These are phyloP conservation scores for Friedmanniomyces simplex DNA, from an alignment of 495 filamentous ascomycete genomes.

Conservation along the genomic window DNA sequence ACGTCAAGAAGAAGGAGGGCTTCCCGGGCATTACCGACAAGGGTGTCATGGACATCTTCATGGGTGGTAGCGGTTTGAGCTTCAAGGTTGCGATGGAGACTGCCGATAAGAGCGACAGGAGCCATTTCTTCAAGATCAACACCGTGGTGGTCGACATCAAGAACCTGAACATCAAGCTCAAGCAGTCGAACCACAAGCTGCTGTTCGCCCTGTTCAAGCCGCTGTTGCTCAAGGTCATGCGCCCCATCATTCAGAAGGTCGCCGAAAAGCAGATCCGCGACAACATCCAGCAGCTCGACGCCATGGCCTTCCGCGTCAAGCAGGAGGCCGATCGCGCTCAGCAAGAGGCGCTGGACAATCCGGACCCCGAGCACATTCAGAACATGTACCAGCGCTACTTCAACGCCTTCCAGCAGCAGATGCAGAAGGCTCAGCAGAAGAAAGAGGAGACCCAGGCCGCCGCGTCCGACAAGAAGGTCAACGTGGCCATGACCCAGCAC, in stretches of 20 bases:
- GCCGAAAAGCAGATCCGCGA: conserved; percentile 81
- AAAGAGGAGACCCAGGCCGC: conserved; percentile 33
- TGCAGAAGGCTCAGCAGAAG: conserved; percentile 64
- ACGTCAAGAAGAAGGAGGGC: conserved; percentile 90
- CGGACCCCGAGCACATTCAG: conserved; percentile 62
- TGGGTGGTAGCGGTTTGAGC: conserved; percentile 77
- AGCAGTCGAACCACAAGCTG: conserved; percentile 88
- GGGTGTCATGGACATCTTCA: conserved; percentile 81
- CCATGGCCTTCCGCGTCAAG: conserved; percentile 63
- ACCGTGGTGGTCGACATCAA: conserved; percentile 76
- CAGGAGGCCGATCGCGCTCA: conserved; percentile 66
- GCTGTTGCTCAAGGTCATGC: conserved; percentile 69
- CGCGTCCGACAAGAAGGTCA: conserved; percentile 66
- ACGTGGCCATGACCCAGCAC: conserved; percentile 76
- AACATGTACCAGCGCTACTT: conserved; percentile 85
- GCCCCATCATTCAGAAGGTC: conserved; percentile 74
- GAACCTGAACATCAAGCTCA: conserved; percentile 78
- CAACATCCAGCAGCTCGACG: conserved; percentile 60
- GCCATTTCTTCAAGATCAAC: conserved; percentile 89
- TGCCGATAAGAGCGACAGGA: conserved; percentile 61
- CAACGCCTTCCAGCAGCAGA: conserved; percentile 59
- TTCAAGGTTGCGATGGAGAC: conserved; percentile 88
- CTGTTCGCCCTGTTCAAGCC: conserved; percentile 85
- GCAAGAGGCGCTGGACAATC: conserved; percentile 47
- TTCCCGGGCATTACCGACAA: conserved; percentile 85